Evolutionary conservation across 805 yeast species (phyloP), one percentile per base, ranked within the genome.

Genomic region (Candida krabiensis): DNA sequence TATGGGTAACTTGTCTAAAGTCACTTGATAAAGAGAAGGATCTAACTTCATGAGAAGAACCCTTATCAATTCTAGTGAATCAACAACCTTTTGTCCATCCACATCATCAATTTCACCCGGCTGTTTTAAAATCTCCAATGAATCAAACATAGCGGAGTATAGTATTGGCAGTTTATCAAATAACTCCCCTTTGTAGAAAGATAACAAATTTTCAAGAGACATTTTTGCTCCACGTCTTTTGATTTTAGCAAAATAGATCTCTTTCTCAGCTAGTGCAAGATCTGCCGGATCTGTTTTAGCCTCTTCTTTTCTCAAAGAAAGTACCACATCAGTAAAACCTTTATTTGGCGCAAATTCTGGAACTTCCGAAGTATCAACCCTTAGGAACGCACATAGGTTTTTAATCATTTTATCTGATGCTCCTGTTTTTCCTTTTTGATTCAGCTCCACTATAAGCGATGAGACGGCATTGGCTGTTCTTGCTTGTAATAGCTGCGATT

Each of bases 331-430:
- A 13, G 62, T 70, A 39, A 71, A 67, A 11, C 64, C 61, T 26
- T 75, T 73, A 50, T 86, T 85, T 30, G 84, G 81, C 12, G 71
- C 69, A 55, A 87, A 93, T 53, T 88, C 97, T 2, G 99, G 99
- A 22, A 91, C 96, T 56, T 90, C 97, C 3, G 93, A 78, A 0
- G 96, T 88, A 58, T 91, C 99, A 22, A 90, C 96, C 65, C 99
- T 93, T 35, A 93, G 58, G 57, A 91, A 91, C 0, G 91, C 96
- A 64, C 96, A 86, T 39, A 95, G 66, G 55, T 93, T 93, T 58
- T 87, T 91, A 30, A 87, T 78, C 47, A 95, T 84, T 58, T 93
- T 93, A 50, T 87, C 95, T 2, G 91, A 80, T 1, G 91, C 93
- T 25, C 80, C 80, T n/a, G 57, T 59, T 55, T 89, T 88, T 7